Percentiles rank a stretch among this genome's conserved stretches.
These are phyloP conservation scores for Sugiyamaella neomexicana DNA, from an alignment of 1,139 yeast genomes.

Conservation along the genomic window DNA sequence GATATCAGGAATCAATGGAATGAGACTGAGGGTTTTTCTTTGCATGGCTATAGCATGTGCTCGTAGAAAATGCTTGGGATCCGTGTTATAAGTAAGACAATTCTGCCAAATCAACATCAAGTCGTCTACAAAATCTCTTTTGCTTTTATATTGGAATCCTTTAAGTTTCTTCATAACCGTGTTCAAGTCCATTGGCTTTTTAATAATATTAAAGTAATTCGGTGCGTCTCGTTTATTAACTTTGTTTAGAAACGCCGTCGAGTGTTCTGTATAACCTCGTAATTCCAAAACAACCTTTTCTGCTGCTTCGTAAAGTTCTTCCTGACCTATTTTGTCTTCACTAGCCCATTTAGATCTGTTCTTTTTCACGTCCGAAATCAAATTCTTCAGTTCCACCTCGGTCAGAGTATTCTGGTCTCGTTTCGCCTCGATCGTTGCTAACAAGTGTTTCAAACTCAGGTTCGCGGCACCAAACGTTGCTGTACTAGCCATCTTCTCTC, in stretches of 20 bases:
- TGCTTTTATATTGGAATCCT: conserved; percentile 74
- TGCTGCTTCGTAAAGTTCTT: conserved; percentile 94
- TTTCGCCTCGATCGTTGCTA: conserved; percentile 73
- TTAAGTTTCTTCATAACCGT: conserved; percentile 91
- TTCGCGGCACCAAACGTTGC: conserved; percentile 77
- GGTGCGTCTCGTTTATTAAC: conserved; percentile 98
- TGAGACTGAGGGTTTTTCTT: conserved; percentile 71
- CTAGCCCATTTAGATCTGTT: conserved; percentile 97
- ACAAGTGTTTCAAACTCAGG: conserved; percentile 73
- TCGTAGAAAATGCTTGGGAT: conserved; percentile 87
- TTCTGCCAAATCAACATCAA: conserved; percentile 93
- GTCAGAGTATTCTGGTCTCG: conserved; percentile 72
- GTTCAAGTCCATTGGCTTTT: conserved; percentile 94
- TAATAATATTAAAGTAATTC: conserved; percentile 84
- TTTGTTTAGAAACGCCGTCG: conserved; percentile 91
- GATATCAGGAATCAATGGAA: conserved; percentile 88
- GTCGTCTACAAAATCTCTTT: conserved; percentile 88
- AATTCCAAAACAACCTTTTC: conserved; percentile 90
- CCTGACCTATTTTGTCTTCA: conserved; percentile 94
- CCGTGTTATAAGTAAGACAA: conserved; percentile 90
- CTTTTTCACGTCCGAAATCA: conserved; percentile 89
- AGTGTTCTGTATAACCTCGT: conserved; percentile 91
- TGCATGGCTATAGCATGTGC: conserved; percentile 97
- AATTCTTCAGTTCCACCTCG: conserved; percentile 81
- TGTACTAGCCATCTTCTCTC: conserved; percentile 35